Base-by-base conservation (phyloP, 345 rosid species). In the Acer saccharum region DNA sequence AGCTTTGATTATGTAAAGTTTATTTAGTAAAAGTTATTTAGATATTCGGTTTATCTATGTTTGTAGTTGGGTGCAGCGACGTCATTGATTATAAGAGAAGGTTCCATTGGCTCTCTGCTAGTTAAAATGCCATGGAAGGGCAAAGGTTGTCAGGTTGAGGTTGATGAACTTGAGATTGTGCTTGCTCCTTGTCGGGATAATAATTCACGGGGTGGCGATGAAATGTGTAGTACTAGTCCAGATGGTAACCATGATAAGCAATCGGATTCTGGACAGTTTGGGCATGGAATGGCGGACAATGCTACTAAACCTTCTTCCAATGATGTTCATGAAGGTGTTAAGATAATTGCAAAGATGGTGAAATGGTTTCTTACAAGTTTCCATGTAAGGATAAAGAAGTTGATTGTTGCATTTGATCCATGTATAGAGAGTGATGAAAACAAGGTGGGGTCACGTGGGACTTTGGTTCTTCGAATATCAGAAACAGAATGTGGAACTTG, bases 251-350 rank as follows among this genome's bases (percentile, higher is more conserved):
- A 68, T 50, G 61, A 43, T 70, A 69, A 77, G 75, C 83, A 78
- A 23, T 70, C 52, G 57, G 85, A 81, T 66, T 69, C 69, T 23
- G 86, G 85, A 60, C 88, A 79, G 75, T 71, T 68, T 78, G 88
- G 84, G 58, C 73, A 80, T 82, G 92, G 82, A 55, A 63, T 70
- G 77, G 62, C 54, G 20, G 89, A 76, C 23, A 83, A 69, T 77
- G 61, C 75, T 72, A 80, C 76, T 57, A 89, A 79, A 57, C 73
- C 89, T 77, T 78, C 86, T 13, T 78, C 85, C 29, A 78, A 77
- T 63, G 91, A 91, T 90, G 91, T 96, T 77, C 99, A 96, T 78
- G 97, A 96, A 86, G 99, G 99, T 44, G 99, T 96, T 52, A 96
- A 94, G 87, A 88, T 93, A 9, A 95, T 96, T 83, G 99, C 98